These are phyloP conservation scores for Rutstroemia sp. DNA, from an alignment of 2,329 filamentous ascomycete genomes.

Conservation along the genomic window DNA sequence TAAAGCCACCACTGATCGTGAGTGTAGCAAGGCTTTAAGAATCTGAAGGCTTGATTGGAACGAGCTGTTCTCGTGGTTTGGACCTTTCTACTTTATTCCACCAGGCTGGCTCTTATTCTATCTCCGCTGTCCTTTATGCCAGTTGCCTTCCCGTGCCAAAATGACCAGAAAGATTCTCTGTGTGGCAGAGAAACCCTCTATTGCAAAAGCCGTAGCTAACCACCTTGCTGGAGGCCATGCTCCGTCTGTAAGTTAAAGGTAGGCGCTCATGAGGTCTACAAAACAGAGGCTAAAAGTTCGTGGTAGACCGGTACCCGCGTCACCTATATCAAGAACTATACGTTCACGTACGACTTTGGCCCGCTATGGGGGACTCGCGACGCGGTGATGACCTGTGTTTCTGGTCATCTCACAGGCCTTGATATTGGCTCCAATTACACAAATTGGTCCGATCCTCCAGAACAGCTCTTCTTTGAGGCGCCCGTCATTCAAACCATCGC, in stretches of 20 bases:
- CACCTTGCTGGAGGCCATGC: conserved; percentile 76
- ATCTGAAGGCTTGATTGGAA: no score
- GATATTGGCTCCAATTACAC: conserved; percentile 66
- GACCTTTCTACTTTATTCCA: background rate
- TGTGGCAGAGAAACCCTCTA: conserved; percentile 85
- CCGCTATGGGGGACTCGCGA: conserved; percentile 70
- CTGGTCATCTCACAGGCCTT: conserved; percentile 75
- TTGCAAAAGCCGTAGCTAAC: conserved; percentile 86
- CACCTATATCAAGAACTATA: conserved; percentile 87
- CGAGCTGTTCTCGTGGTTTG: no score
- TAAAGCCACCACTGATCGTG: no score
- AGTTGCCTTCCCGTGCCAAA: background rate
- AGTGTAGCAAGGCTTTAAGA: no score
- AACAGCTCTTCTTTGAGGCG: conserved; percentile 67
- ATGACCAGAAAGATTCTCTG: conserved; percentile 52
- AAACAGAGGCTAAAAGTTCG: conserved; percentile 1
- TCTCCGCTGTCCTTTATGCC: no score
- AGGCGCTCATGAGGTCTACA: background rate
- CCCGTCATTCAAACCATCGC: conserved; percentile 63
- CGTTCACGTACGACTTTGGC: conserved; percentile 83
- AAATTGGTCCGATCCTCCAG: conserved; percentile 76
- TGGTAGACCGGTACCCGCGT: conserved; percentile 22
- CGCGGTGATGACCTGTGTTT: conserved; percentile 90
- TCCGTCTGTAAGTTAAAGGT: conserved; percentile 50
- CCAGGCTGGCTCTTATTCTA: no score